Conservation (phyloP, 1,139 yeast species). For the Pichia sp. region DNA sequence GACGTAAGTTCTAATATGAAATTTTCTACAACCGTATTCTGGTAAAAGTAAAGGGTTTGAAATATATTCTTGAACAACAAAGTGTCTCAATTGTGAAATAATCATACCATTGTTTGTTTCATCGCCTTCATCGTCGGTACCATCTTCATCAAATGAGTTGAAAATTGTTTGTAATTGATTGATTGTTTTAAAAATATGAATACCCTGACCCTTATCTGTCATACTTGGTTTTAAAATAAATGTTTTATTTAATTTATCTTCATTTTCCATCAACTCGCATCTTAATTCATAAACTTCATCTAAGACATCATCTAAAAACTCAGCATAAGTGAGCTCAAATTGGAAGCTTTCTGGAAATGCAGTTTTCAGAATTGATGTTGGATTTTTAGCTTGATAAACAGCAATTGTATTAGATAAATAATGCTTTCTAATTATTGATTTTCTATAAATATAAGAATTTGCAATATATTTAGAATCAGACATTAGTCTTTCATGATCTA, state of each 20-base stretch:
- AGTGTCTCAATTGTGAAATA: slow-evolving; percentile 83
- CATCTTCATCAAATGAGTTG: slow-evolving; percentile 75
- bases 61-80: slow-evolving; percentile 78
- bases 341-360: slow-evolving; percentile 74
- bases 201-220: slow-evolving; percentile 97
- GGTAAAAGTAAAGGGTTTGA: slow-evolving; percentile 58
- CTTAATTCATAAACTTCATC: slow-evolving; percentile 89
- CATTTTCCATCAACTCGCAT: slow-evolving; percentile 59
- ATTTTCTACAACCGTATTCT: slow-evolving; percentile 61
- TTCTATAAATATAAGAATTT: slow-evolving; percentile 79
- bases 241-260: slow-evolving; percentile 34
- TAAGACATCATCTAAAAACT: slow-evolving; percentile 84
- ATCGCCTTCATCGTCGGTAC: slow-evolving; percentile 42
- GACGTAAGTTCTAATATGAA: slow-evolving; percentile 86
- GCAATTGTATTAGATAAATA: slow-evolving; percentile 76
- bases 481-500: slow-evolving; percentile 61
- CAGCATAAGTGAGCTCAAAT: slow-evolving; percentile 92
- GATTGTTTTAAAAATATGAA: slow-evolving; percentile 68
- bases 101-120: slow-evolving; percentile 52
- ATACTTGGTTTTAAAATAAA: slow-evolving; percentile 94
- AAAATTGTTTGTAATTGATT: slow-evolving; percentile 78
- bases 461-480: slow-evolving; percentile 45
- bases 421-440: slow-evolving; percentile 86
- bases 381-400: slow-evolving; percentile 66
- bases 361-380: slow-evolving; percentile 49